These are phyloP conservation scores for Xerocomus nothofagi DNA, from an alignment of 1,284 basidiomycete genomes.

Conservation along the genomic window DNA sequence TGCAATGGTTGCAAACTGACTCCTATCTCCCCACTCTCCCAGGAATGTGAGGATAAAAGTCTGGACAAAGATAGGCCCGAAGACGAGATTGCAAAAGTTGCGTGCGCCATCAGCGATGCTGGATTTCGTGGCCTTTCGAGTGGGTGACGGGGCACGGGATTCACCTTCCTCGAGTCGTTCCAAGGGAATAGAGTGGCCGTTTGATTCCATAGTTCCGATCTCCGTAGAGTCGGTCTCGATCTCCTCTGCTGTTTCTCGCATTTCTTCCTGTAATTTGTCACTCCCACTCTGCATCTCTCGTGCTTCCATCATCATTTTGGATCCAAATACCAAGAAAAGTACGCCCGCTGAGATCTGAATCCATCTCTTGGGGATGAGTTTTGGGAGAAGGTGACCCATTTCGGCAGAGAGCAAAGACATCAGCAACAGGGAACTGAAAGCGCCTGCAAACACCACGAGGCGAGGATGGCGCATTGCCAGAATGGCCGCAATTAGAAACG, in stretches of 20 bases:
- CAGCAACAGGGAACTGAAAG: constrained; percentile 83
- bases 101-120: constrained; percentile 60
- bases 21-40: constrained; percentile 98
- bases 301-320: constrained; percentile 83
- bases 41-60: constrained; percentile 94
- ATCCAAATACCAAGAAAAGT: constrained; percentile 86
- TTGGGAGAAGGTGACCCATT: constrained; percentile 83
- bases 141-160: neutral
- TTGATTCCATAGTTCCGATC: constrained; percentile 34
- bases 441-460: constrained; percentile 84
- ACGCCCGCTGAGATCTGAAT: constrained; percentile 78
- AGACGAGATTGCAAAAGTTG: constrained; percentile 80
- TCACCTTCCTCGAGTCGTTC: constrained; percentile 66
- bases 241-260: constrained; percentile 90
- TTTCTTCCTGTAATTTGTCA: constrained; percentile 87
- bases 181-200: constrained; percentile 51
- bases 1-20: constrained; percentile 97
- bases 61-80: constrained; percentile 95
- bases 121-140: constrained; percentile 11
- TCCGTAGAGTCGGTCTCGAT: constrained; percentile 69
- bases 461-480: constrained; percentile 94
- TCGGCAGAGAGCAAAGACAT: constrained; percentile 93
- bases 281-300: constrained; percentile 72
- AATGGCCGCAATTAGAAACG: constrained; percentile 96
- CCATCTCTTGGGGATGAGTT: constrained; percentile 77